Evolutionary conservation across 2,329 filamentous ascomycete genomes (phyloP), one percentile per base, ranked within the genome.

Genomic region (Juglanconis sp.): DNA sequence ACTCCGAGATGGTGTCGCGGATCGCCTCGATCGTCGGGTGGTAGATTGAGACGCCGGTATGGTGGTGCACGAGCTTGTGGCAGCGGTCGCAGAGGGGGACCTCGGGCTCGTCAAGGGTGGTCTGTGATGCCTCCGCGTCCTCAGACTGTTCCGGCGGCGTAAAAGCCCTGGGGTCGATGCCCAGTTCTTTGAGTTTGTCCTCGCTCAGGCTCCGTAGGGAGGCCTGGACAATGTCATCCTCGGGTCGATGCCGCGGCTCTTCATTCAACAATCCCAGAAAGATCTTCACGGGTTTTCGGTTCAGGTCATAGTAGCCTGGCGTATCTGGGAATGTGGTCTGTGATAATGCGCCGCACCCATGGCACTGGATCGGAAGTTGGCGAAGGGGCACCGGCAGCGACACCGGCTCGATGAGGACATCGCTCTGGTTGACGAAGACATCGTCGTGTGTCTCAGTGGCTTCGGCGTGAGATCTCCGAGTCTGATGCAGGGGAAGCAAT

Each of bases 11-110:
- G 15, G 92, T 96, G 64, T 92, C 88, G 65, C 87, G 86, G 56
- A 99, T 87, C 2, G 91, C 87, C 48, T 92, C 84, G 64, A 97
- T 82, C 1, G 88, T 88, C 0, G 95, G 95, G 69, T 96, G 91
- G 58, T 85, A 82, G 67, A 96, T 94, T 5, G 90, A 82, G 15
- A 83, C 76, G 7, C 89, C 90, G 15, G 81, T 79, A 62, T 86
- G 85, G 71, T 98, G 88, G 72, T 98, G 87, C 30, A 89, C 74
- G 32, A 99, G 80, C 38, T 87, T 82, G 72, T 97, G 92, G 69
- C 95, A 99, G 68, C 95, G 86, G 66, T 95, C 89, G 75, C 95
- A 99, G 6, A 96, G 75, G 1, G 90, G 90, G 3, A 76, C 68
- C 59, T 77, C 77, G 2, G 70, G 63, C 47, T 40, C 35, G 10